These are phyloP conservation scores for Cladosporium phlei DNA, from an alignment of 2,329 filamentous ascomycete genomes.

Conservation along the genomic window DNA sequence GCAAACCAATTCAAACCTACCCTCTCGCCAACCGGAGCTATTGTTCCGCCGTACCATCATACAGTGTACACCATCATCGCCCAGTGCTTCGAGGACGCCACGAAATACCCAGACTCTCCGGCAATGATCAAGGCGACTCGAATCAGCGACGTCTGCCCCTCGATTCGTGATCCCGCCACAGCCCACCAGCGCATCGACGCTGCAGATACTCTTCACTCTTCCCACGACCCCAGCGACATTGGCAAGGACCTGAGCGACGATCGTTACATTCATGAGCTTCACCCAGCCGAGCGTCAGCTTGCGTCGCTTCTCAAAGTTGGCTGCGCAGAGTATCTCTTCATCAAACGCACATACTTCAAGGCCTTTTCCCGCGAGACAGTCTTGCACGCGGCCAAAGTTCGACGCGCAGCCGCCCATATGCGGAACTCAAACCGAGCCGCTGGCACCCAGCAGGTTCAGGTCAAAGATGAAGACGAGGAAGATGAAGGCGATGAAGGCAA, in stretches of 20 bases:
- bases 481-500: not conserved
- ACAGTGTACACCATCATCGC: constrained; percentile 19
- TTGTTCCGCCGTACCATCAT: constrained; percentile 7
- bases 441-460: no score
- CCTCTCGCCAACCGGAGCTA: not conserved
- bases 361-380: constrained; percentile 12
- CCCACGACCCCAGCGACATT: constrained; percentile 7
- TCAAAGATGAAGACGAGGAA: not conserved
- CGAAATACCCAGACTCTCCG: constrained; percentile 18
- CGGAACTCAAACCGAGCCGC: no score
- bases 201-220: not conserved
- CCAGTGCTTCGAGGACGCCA: constrained; percentile 17
- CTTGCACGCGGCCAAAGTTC: not conserved
- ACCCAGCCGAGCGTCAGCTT: constrained; percentile 19
- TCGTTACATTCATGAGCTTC: constrained; percentile 20
- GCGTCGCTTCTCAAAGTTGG: constrained; percentile 14
- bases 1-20: not conserved
- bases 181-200: constrained; percentile 17
- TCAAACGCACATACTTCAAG: constrained; percentile 24
- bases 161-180: constrained; percentile 14
- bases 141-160: constrained; percentile 17
- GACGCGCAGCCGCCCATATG: not conserved
- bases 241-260: constrained; percentile 14
- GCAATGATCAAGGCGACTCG: constrained; percentile 19
- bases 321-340: constrained; percentile 23